These are phyloP conservation scores for Sclerotinia minor DNA, from an alignment of 2,329 filamentous ascomycete genomes.

Conservation along the genomic window DNA sequence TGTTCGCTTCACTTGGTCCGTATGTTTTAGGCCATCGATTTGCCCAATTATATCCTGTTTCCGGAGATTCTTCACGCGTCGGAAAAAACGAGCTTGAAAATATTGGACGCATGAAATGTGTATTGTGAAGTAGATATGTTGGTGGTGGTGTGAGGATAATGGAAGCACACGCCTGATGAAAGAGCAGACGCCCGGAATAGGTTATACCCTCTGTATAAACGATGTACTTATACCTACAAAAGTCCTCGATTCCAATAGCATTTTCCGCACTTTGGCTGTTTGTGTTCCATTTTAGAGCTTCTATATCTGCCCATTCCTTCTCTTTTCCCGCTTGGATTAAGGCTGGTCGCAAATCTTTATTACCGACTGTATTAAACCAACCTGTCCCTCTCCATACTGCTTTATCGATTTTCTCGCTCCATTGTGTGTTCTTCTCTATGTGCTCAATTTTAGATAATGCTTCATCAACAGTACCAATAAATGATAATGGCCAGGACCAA, in stretches of 20 bases:
- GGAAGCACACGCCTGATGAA: slow-evolving; percentile 52
- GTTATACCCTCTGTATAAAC: slow-evolving; percentile 56
- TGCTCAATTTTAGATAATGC: slow-evolving; percentile 44
- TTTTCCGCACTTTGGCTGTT: slow-evolving; percentile 46
- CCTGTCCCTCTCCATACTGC: slow-evolving; percentile 55
- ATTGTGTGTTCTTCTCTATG: slow-evolving; percentile 42
- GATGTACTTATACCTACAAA: slow-evolving; percentile 54
- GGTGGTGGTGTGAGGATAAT: slow-evolving; percentile 52
- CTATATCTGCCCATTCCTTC: slow-evolving; percentile 51
- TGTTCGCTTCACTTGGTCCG: slow-evolving; percentile 45
- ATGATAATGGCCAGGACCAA: slow-evolving; percentile 55
- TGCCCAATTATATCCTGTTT: slow-evolving; percentile 26
- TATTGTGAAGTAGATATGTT: slow-evolving; percentile 52
- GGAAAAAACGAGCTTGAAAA: slow-evolving; percentile 43
- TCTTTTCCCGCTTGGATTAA: slow-evolving; percentile 36
- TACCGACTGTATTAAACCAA: slow-evolving; percentile 46
- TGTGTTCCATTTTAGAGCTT: slow-evolving; percentile 42
- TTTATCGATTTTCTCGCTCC: slow-evolving; percentile 44
- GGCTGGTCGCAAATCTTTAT: slow-evolving; percentile 35
- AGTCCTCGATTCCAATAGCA: slow-evolving; percentile 51
- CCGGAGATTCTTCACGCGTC: slow-evolving; percentile 12
- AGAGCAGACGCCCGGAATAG: slow-evolving; percentile 54
- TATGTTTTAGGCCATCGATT: slow-evolving; percentile 46
- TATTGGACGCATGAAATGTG: slow-evolving; percentile 49
- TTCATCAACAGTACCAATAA: slow-evolving; percentile 49